Evolutionary conservation across 495 filamentous ascomycete species (phyloP).

Genomic region (Cercophora sp.): DNA sequence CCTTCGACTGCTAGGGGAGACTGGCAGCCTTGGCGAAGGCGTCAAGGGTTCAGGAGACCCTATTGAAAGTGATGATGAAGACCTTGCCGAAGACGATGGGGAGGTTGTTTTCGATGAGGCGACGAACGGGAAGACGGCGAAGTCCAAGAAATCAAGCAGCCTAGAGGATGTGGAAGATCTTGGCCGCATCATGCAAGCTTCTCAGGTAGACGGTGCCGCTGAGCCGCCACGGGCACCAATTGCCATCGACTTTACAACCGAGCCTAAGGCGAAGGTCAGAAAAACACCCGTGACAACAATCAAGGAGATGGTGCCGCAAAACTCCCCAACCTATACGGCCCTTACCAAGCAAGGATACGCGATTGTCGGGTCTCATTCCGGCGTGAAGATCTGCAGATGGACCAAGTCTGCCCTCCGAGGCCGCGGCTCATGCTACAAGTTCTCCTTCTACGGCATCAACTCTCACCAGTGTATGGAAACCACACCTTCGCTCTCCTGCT

Average conservation of each 20-base stretch:
- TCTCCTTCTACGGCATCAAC: slow-evolving; percentile 90
- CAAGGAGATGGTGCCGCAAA: slow-evolving; percentile 92
- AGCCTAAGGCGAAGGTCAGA: slow-evolving; percentile 33
- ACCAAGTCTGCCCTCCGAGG: slow-evolving; percentile 97
- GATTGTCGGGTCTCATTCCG: slow-evolving; percentile 91
- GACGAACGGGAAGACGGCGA: slow-evolving; percentile 28
- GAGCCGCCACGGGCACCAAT: slow-evolving; percentile 44
- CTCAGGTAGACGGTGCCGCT: slow-evolving; percentile 33
- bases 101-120: slow-evolving; percentile 49
- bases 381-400: slow-evolving; percentile 97
- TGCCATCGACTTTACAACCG: slow-evolving; percentile 79
- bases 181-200: slow-evolving; percentile 55
- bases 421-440: slow-evolving; percentile 95
- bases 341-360: slow-evolving; percentile 95
- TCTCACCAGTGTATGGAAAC: slow-evolving; percentile 98
- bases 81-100: slow-evolving; percentile 53
- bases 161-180: slow-evolving; percentile 84
- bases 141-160: slow-evolving; percentile 41
- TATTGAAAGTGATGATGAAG: slow-evolving; percentile 77
- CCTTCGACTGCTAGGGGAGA: slow-evolving; percentile 55
- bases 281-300: slow-evolving; percentile 39
- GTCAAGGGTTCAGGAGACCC: slow-evolving; percentile 77
- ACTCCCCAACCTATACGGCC: slow-evolving; percentile 78
- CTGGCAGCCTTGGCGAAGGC: slow-evolving; percentile 71
- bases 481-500: slow-evolving; percentile 90